Base-by-base conservation (phyloP, 140 eudicot genomes). In the Flaveria floridana region DNA sequence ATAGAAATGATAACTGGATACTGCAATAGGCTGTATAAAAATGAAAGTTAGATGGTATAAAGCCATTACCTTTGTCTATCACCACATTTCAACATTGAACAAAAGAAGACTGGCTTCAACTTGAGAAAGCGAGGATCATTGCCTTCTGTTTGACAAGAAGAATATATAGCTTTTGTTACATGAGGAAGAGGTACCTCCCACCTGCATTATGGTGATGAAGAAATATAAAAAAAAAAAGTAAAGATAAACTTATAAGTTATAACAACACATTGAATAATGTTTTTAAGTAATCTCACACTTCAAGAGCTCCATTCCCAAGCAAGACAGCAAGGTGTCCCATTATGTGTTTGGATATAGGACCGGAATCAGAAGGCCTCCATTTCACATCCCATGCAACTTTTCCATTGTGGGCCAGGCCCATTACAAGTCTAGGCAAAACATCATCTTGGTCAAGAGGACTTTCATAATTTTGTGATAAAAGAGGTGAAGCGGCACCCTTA, bases 311-410 rank as follows among this genome's bases (percentile, higher is more conserved):
- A 84, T 78, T 91, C 81, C 99, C 99, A 72, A 95, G 96, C 81
- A 87, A 78, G 44, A 91, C 92, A 58, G 99, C 99, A 82, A 95
- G 97, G 82, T 85, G 84, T 39, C 99, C 99, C 96, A 95, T 85
- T 48, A 83, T 66, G 28, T 81, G 79, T 63, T 74, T 85, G 71
- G 85, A 84, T 57, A 65, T 67, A 67, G 64, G n/a, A 39, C 6
- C 12, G 34, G 81, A 73, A 77, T 70, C 77, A 62, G 34, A 68
- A 7, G 99, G 99, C 68, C 83, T 78, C 99, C 99, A 95, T 75
- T 95, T 95, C 68, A 87, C 87, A 88, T 90, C 99, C 99, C 99
- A 91, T 12, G 92, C 97, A 72, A 95, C 96, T 82, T 88, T 91
- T 53, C 99, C 99, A 74, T 91, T 86, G 79, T 95, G 99, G 74